These are phyloP conservation scores for Plasmodium knowlesi DNA, from an alignment of 169 alveolate species.

Conservation along the genomic window DNA sequence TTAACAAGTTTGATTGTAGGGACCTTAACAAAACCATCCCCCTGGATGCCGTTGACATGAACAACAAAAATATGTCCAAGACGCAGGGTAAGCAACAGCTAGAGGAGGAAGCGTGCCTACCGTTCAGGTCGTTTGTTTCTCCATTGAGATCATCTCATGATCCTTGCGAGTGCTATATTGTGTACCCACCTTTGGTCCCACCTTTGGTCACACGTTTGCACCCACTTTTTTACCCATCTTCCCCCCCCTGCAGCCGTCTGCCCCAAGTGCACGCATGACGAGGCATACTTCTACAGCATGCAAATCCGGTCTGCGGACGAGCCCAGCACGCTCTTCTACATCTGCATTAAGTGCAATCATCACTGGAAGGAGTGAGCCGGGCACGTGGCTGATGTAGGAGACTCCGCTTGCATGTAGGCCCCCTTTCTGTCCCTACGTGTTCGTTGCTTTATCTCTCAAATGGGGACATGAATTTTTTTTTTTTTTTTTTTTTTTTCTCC, in stretches of 20 bases:
- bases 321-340: constrained; percentile 85
- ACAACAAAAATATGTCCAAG: constrained; percentile 71
- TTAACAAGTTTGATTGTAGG: constrained; percentile 43
- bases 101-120: not conserved
- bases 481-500: not conserved
- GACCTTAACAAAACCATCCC: constrained; percentile 44
- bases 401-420: not conserved
- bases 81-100: constrained; percentile 51
- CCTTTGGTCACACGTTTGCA: not conserved
- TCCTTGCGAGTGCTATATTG: not conserved
- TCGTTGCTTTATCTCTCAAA: not conserved
- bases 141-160: not conserved
- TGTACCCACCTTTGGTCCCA: not conserved
- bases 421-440: not conserved
- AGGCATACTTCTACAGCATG: constrained; percentile 86
- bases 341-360: constrained; percentile 82
- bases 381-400: not conserved
- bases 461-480: not conserved
- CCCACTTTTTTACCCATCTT: no score
- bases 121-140: not conserved
- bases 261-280: constrained; percentile 85
- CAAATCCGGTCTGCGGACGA: constrained; percentile 89
- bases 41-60: constrained; percentile 69
- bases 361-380: constrained; percentile 83
- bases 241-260: constrained; percentile 79